Base-by-base conservation (phyloP, 129 eudicot genomes). In the Pulicaria dysenterica region DNA sequence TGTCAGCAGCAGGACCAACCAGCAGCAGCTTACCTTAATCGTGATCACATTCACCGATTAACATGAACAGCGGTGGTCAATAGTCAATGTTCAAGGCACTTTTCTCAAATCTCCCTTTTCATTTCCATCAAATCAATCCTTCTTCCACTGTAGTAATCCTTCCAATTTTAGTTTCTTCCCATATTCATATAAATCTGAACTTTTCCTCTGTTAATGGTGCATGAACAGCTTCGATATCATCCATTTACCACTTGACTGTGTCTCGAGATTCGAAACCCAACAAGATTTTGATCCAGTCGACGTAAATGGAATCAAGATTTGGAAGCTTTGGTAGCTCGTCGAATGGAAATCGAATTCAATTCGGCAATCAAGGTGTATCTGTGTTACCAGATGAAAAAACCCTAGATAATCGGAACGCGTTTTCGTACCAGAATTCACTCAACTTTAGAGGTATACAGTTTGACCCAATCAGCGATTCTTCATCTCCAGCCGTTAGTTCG, bases 221-320 rank as follows among this genome's bases (percentile, higher is more conserved):
- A 48, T 72, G 39, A 12, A 34, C 54, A 38, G 38, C 36, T 72
- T 72, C 67, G 8, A 72, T 8, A 58, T 44, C 72, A 15, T 24
- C 24, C 44, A 8, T 16, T 43, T 41, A 44, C 19, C 9, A 45
- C 16, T 24, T 24, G 31, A 24, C 5, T 48, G 15, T 13, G 8
- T 24, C 16, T 44, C 12, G 8, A 64, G 53, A 12, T 64, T 44
- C 43, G 3, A 10, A 45, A 45, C 17, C 19, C 41, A 5, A 41
- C 45, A 40, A 14, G 15, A 41, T 57, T n/a, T 16, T 8, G 13
- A 58, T 41, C 53, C 45, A 48, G 48, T 64, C 37, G 55, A 47
- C 10, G 56, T 17, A 43, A 62, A 89, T 89, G 96, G 91, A 86
- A 83, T 86, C 85, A n/a, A 19, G 74, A 12, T 36, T 72, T 58